A percentile compares a stretch with the other conserved stretches of the same genome.
These are phyloP conservation scores for Naganishia sp. DNA, from an alignment of 1,284 basidiomycete species.

Conservation along the genomic window DNA sequence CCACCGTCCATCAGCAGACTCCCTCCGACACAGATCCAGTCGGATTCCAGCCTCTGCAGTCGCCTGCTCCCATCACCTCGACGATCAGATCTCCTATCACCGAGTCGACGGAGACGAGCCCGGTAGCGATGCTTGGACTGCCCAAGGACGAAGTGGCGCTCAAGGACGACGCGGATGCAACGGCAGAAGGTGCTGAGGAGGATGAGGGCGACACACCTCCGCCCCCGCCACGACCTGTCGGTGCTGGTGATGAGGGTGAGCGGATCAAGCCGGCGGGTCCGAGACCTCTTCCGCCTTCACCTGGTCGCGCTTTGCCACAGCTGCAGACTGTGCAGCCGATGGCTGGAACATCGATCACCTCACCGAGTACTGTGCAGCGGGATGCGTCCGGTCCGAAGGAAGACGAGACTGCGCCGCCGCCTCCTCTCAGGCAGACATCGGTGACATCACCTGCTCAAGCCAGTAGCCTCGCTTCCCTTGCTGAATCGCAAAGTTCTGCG, in stretches of 20 bases:
- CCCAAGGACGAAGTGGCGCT: constrained; percentile 44
- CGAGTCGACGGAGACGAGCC: constrained; percentile 23
- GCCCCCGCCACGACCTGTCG: constrained; percentile 21
- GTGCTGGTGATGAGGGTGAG: background rate
- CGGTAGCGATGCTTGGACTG: constrained; percentile 33
- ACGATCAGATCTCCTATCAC: constrained; percentile 21
- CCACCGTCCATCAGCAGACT: too few relatives aligned
- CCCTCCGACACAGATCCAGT: constrained; percentile 26
- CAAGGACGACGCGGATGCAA: constrained; percentile 38
- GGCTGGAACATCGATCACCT: background rate
- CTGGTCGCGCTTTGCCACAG: constrained; percentile 4
- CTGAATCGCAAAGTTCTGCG: constrained; percentile 11
- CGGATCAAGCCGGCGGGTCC: constrained; percentile 27
- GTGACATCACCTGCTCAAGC: background rate
- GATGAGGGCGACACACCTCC: constrained; percentile 32
- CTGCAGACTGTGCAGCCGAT: background rate
- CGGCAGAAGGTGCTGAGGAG: constrained; percentile 6
- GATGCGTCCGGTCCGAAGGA: background rate
- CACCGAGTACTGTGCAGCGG: too few relatives aligned
- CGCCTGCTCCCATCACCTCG: constrained; percentile 36
- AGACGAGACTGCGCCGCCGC: constrained; percentile 4
- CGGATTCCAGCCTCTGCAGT: constrained; percentile 41
- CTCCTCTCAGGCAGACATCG: constrained; percentile 5
- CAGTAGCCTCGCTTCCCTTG: background rate
- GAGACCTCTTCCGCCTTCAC: constrained; percentile 27